Base-by-base conservation (phyloP, 257 asterid genomes). In the Jacaranda copaia region DNA sequence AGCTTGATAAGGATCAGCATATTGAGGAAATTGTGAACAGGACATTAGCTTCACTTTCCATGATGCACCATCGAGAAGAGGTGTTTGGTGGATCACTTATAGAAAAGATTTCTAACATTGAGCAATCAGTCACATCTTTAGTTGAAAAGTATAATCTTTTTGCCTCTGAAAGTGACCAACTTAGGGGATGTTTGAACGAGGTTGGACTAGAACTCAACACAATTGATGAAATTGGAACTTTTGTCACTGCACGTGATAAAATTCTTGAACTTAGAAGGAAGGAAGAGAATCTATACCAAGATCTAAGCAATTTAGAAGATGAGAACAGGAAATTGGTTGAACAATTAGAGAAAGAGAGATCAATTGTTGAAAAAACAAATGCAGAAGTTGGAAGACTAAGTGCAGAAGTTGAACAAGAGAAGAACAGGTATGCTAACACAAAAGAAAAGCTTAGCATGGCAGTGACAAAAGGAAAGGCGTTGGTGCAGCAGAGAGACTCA, bases 381-480 rank as follows among this genome's bases (percentile, higher is more conserved):
- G 86, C 88, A 75, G 92, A 94, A 72, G 88, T 84, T 67, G 69
- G 79, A 79, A 89, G 88, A 81, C 87, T 91, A 35, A 80, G 79
- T 79, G 87, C 87, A 13, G 98, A 90, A 80, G 84, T 91, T 84
- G 98, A 91, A 81, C 96, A 89, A 68, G 99, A 91, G 88, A 91
- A 63, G 82, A 79, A 83, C 75, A 87, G 87, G 85, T 88, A 80
- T 84, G 90, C 91, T 65, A 96, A 87, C 80, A 87, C 97, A 67
- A 96, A 96, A 84, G 97, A 96, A 92, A 96, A 96, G 92, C 97
- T 96, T 72, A 87, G 90, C 88, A 79, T 93, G 97, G 99, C 99
- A 2, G 99, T 93, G 87, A 90, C 97, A 15, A 96, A 91, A 86
- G 99, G 99, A 72, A 96, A 96, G 92, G 97, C 94, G n/a, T 86